phyloP scores from a whole-genome alignment of 1,139 yeast species.

The Zygotorulaspora mrakii region DNA sequence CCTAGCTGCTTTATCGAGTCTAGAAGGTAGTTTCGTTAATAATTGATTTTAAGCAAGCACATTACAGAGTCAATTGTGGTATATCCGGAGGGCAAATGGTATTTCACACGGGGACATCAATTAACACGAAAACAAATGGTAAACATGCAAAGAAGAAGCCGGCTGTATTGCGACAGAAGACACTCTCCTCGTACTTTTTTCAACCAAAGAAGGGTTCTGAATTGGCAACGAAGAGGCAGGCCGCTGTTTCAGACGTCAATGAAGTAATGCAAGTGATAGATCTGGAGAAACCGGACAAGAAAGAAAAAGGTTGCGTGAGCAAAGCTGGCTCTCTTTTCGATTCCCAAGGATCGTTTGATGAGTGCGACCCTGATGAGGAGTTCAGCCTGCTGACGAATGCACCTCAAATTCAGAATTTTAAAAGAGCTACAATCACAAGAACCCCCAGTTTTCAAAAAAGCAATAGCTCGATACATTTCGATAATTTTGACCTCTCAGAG shows the following conservation, averaged over 20 bases:
- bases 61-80: too few species aligned
- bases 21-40: too few species aligned
- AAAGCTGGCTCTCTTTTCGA: slow-evolving; percentile 17
- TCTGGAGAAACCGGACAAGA: slow-evolving; percentile 3
- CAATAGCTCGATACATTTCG: slow-evolving; percentile 2
- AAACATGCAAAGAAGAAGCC: slow-evolving; percentile 4
- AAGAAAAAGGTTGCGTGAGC: slow-evolving; percentile 1
- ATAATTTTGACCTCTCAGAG: neutral
- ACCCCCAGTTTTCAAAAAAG: slow-evolving; percentile 5
- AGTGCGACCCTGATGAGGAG: slow-evolving; percentile 29
- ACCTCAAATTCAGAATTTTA: slow-evolving; percentile 29
- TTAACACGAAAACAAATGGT: neutral
- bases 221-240: slow-evolving; percentile 1
- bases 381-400: slow-evolving; percentile 21
- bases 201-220: slow-evolving; percentile 6
- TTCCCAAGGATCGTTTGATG: slow-evolving; percentile 37
- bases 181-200: slow-evolving; percentile 15
- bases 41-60: too few species aligned
- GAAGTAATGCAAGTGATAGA: slow-evolving; percentile 2
- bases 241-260: neutral
- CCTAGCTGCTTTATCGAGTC: neutral
- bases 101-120: neutral
- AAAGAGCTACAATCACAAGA: slow-evolving; percentile 8
- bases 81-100: too few species aligned
- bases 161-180: slow-evolving; percentile 15